Evolutionary conservation across 345 rosid genomes (phyloP).

Genomic region (Hibiscus tridactylites): DNA sequence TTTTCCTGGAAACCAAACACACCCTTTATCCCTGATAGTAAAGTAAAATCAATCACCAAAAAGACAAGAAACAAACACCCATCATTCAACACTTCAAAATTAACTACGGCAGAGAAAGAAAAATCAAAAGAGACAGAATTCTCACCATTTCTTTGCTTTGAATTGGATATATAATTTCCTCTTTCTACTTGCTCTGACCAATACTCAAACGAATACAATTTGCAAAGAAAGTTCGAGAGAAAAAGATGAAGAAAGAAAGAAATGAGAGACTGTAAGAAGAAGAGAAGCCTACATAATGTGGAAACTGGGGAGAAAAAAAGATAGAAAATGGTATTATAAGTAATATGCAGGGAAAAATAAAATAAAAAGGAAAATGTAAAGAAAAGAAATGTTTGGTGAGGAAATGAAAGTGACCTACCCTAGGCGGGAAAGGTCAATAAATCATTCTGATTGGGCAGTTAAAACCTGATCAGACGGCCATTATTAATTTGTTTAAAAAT

Average conservation of each 20-base stretch:
- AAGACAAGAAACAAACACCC: not conserved
- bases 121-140: not conserved
- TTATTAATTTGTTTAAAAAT: not conserved
- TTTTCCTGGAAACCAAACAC: conserved; percentile 8
- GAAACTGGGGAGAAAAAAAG: not conserved
- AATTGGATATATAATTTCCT: not conserved
- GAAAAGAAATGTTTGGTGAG: not conserved
- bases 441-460: conserved; percentile 1
- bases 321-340: not conserved
- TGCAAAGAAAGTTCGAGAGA: not conserved
- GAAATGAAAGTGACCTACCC: not conserved
- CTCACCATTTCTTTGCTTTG: conserved; percentile 11
- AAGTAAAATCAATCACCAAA: not conserved
- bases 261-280: not conserved
- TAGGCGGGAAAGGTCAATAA: not conserved
- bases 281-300: conserved; percentile 2
- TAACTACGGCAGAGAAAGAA: not conserved
- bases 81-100: not conserved
- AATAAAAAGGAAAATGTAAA: not conserved
- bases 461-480: not conserved
- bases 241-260: too few species aligned
- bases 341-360: conserved; percentile 1
- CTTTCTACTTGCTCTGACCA: not conserved
- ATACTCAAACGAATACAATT: not conserved
- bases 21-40: not conserved